Base-by-base conservation (phyloP, 371 early-diverging fungal genomes). In the Haplosporangium sp. region DNA sequence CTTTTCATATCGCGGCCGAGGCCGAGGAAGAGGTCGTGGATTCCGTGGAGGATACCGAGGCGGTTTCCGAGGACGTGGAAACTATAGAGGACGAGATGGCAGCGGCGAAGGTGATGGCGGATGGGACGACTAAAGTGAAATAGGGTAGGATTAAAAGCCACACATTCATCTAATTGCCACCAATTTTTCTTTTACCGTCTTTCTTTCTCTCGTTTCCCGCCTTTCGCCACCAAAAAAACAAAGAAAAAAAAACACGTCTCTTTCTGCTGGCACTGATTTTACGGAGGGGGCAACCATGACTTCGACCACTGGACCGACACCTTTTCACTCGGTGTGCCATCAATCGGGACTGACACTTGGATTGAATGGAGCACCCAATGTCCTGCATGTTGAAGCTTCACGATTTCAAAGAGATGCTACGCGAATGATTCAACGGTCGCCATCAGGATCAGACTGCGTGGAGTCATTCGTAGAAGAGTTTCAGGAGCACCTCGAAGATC, bases 401-500 rank as follows among this genome's bases (percentile, higher is more conserved):
- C 61, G 73, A 43, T 79, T 79, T 56, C 69, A 69, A n/a, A 52
- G 80, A 10, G 80, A 79, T n/a, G 55, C 52, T 1, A 56, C 65
- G 10, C 55, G 80, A 20, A 29, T 69, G 12, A 55, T 69, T 57
- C 66, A 61, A 16, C 71, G 65, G 23, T 21, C 66, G 4, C 62
- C 59, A 40, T 50, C 62, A 23, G 62, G 47, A 23, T 14, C 59
- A 13, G 48, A 40, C 38, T 57, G 62, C 20, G 48, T 48, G 16
- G 73, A 68, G 12, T 53, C 59, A 6, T 79, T 79, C 40, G 60
- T 79, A 0, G 66, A 68, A 14, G 62, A 69, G 0, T 23, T 79
- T 37, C 73, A 66, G 45, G 80, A 79, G 14, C 65, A 79, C 40
- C 14, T 79, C 8, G 80, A 79, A 8, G 66, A 79, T 18, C n/a